These are phyloP conservation scores for Geotrichum siamense DNA, from an alignment of 1,139 yeast species.

Conservation along the genomic window DNA sequence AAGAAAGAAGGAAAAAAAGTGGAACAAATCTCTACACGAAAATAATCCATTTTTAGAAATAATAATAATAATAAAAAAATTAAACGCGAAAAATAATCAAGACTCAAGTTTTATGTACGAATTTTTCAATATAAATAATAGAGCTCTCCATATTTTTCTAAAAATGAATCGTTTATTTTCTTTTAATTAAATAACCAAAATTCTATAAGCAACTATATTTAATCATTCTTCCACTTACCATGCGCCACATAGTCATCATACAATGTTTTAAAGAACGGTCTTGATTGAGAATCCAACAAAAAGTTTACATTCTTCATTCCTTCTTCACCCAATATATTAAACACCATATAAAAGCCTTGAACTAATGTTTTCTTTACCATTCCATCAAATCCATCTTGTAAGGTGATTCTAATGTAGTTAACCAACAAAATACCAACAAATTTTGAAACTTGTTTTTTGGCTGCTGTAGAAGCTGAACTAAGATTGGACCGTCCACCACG, in stretches of 20 bases:
- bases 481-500: constrained; percentile 34
- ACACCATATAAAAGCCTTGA: constrained; percentile 53
- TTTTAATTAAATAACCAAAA: background rate
- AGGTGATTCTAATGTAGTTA: constrained; percentile 43
- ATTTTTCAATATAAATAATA: too few species aligned
- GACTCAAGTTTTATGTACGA: too few species aligned
- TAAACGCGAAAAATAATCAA: too few species aligned
- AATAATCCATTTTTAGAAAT: too few species aligned
- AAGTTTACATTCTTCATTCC: constrained; percentile 63
- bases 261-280: constrained; percentile 57
- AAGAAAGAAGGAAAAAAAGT: background rate
- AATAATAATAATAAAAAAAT: too few species aligned
- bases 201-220: constrained; percentile 11
- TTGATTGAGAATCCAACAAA: constrained; percentile 64
- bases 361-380: constrained; percentile 46
- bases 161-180: too few species aligned
- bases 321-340: constrained; percentile 60
- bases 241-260: constrained; percentile 66
- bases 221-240: constrained; percentile 77
- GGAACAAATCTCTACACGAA: too few species aligned
- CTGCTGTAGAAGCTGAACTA: constrained; percentile 49
- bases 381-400: constrained; percentile 45
- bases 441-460: constrained; percentile 55
- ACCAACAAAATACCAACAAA: constrained; percentile 57
- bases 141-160: too few species aligned